Base-by-base conservation (phyloP, 2,329 filamentous ascomycete species). In the Hirsutella minnesotensis region DNA sequence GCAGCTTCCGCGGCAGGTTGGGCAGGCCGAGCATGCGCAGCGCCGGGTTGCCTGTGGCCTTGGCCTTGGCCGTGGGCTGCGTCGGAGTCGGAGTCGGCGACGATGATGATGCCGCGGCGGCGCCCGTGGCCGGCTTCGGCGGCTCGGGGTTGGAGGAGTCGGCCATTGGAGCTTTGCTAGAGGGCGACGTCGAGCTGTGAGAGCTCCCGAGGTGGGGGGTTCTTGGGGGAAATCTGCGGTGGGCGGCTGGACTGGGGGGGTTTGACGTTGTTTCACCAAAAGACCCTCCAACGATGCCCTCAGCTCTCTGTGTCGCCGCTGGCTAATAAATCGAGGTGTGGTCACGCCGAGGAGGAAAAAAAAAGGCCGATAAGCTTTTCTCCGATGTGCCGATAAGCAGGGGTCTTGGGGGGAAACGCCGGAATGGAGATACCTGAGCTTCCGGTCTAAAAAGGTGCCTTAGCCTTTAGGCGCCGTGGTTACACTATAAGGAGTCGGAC, bases 1-100 rank as follows among this genome's bases (percentile, higher is more conserved):
- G 92, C 16, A 98, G 78, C 63, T 80, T 87, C 53, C 81, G 75
- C 46, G 85, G 83, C 47, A 95, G 77, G 51, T 82, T 84, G 40
- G 90, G 90, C 45, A 98, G 69, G 44, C 90, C 90, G 67, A 92
- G 79, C 74, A 86, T 84, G 49, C 77, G 77, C 54, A 86, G 76
- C 42, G 79, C 83, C 36, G 81, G 83, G 64, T 90, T 90, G 40
- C 74, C 40, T 16, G 45, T 31, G 29, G 42, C 69, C 24, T 42
- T 69, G 21, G 51, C 55, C 40, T 54, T 69, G 63, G 38, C 3
- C 5, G 4, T 5, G 15, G 33, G 33, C 15, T n/a, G 33, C 16
- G 15, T 35, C 5, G 33, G 33, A 16, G 33, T 18, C 8, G 30
- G 12, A 2, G 30, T n/a, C n/a, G n/a, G n/a, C n/a, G 24, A 27